Conservation (phyloP, 345 rosid species). For the Atalantia buxifolia region DNA sequence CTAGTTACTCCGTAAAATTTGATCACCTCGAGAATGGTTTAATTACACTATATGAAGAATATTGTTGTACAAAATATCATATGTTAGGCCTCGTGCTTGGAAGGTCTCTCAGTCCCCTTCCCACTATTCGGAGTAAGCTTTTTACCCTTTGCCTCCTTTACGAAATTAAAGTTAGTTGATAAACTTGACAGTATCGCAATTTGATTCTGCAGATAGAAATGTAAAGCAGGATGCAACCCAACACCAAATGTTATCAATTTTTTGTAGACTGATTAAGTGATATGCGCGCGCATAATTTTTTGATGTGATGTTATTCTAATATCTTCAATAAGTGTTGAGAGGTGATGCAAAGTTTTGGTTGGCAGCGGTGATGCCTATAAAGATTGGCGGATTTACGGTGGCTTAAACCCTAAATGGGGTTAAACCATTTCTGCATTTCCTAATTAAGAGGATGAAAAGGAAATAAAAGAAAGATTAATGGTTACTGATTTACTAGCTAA, state of each 20-base stretch:
- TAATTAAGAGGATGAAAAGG: too few species aligned
- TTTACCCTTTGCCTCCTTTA: not conserved
- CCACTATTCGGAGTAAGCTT: not conserved
- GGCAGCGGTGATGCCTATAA: too few species aligned
- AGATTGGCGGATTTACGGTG: too few species aligned
- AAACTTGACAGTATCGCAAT: not conserved
- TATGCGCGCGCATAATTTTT: not conserved
- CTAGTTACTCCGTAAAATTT: slow-evolving; percentile 36
- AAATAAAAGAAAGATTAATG: too few species aligned
- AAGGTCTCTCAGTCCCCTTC: slow-evolving; percentile 1
- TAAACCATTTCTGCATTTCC: too few species aligned
- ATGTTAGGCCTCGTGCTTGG: not conserved
- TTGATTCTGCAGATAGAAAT: not conserved
- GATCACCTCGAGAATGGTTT: not conserved
- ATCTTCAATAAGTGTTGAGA: not conserved
- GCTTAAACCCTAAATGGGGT: too few species aligned
- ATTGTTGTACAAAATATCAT: slow-evolving; percentile 1
- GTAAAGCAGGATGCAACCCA: not conserved
- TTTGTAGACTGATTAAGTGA: not conserved
- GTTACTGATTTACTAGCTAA: too few species aligned
- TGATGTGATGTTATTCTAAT: not conserved
- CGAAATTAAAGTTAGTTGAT: not conserved
- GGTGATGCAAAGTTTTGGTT: not conserved
- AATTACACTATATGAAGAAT: not conserved
- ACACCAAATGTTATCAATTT: not conserved